phyloP scores from a whole-genome alignment of 768 basidiomycete species.

The Sarcodon sp. region DNA sequence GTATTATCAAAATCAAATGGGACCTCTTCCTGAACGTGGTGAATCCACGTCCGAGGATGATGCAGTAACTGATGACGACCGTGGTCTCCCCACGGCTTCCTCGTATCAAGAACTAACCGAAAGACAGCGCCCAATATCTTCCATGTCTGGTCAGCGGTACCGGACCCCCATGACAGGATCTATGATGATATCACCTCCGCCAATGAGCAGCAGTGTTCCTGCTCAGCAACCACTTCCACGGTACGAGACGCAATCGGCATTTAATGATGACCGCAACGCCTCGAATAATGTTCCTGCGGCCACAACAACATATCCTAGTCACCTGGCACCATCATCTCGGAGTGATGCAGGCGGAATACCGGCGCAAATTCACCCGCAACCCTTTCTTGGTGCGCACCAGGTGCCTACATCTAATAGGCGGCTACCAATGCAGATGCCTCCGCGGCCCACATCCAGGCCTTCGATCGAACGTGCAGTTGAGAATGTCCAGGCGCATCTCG shows the following conservation, averaged over 20 bases:
- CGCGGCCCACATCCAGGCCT: conserved; percentile 34
- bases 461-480: conserved; percentile 69
- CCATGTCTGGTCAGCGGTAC: conserved; percentile 64
- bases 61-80: conserved; percentile 40
- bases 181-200: conserved; percentile 36
- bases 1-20: conserved; percentile 7
- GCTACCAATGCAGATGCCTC: conserved; percentile 5
- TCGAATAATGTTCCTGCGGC: conserved; percentile 13
- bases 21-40: conserved; percentile 6
- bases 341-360: conserved; percentile 1
- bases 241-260: conserved; percentile 66
- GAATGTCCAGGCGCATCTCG: conserved; percentile 68
- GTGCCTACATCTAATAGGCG: conserved; percentile 6
- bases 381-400: conserved; percentile 7
- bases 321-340: conserved; percentile 6
- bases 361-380: neutral
- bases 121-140: conserved; percentile 56
- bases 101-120: conserved; percentile 21
- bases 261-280: conserved; percentile 29
- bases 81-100: conserved; percentile 15
- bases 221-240: conserved; percentile 58
- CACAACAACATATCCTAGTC: conserved; percentile 8
- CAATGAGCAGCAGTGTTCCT: conserved; percentile 28
- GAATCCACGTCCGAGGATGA: conserved; percentile 19
- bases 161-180: conserved; percentile 66